Evolutionary conservation across 768 basidiomycete species (phyloP).

Genomic region (Vishniacozyma victoriae): DNA sequence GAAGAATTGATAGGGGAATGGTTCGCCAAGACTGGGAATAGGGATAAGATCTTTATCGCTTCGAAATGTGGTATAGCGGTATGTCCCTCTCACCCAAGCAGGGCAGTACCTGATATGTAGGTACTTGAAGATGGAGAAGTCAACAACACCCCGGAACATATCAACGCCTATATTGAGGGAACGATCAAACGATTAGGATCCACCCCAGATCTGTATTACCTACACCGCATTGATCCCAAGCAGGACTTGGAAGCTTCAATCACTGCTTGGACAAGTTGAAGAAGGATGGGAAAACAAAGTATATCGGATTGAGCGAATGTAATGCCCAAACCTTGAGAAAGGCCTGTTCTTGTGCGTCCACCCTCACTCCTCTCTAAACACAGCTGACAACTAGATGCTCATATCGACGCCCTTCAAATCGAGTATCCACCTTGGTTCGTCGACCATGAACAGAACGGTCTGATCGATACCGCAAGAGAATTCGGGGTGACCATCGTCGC

Average conservation of each 20-base stretch:
- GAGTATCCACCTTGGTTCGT: slow-evolving; percentile 43
- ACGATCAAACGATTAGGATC: slow-evolving; percentile 23
- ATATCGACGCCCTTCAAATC: slow-evolving; percentile 41
- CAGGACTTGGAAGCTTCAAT: slow-evolving; percentile 35
- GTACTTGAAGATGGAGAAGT: slow-evolving; percentile 5
- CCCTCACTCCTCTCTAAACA: neutral
- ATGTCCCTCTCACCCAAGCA: slow-evolving; percentile 5
- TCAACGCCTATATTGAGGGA: slow-evolving; percentile 28
- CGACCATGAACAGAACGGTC: slow-evolving; percentile 42
- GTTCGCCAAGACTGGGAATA: slow-evolving; percentile 15
- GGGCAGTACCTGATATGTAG: neutral
- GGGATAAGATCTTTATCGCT: slow-evolving; percentile 30
- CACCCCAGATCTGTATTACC: slow-evolving; percentile 33
- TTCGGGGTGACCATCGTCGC: slow-evolving; percentile 50
- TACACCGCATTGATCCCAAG: slow-evolving; percentile 37
- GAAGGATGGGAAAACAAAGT: slow-evolving; percentile 36
- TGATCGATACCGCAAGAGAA: slow-evolving; percentile 47
- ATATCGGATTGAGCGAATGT: slow-evolving; percentile 43
- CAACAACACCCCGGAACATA: slow-evolving; percentile 22
- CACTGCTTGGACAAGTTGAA: slow-evolving; percentile 31
- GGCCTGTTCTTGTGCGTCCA: slow-evolving; percentile 22
- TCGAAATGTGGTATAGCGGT: slow-evolving; percentile 34
- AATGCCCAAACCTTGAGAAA: slow-evolving; percentile 38
- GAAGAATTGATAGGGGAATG: slow-evolving; percentile 53
- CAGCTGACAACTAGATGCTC: slow-evolving; percentile 16